A percentile compares a stretch with the other conserved stretches of the same genome.
Conservation (phyloP, 805 yeast genomes). For the Hanseniaspora meyeri region DNA sequence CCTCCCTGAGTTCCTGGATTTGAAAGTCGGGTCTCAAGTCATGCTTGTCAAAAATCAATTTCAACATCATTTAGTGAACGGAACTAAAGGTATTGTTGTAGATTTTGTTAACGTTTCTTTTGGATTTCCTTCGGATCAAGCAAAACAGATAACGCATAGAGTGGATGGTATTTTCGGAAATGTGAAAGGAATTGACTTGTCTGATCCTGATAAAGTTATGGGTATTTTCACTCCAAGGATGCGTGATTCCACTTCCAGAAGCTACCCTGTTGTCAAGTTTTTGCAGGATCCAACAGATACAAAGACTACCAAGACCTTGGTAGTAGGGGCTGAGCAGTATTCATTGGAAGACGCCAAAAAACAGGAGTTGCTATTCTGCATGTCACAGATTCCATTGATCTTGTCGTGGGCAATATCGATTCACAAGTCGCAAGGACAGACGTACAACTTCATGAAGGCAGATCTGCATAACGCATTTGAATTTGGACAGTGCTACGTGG, state of each 20-base stretch:
- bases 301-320: constrained; percentile 61
- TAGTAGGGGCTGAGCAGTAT: constrained; percentile 74
- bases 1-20: constrained; percentile 35
- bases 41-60: constrained; percentile 63
- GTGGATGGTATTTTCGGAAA: background rate
- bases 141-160: background rate
- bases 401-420: constrained; percentile 93
- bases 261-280: constrained; percentile 68
- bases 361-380: constrained; percentile 52
- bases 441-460: constrained; percentile 61
- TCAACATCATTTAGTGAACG: constrained; percentile 62
- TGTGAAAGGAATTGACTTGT: background rate
- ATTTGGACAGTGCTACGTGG: constrained; percentile 91
- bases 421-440: constrained; percentile 92
- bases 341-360: constrained; percentile 54
- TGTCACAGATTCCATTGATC: constrained; percentile 74
- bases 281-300: constrained; percentile 32
- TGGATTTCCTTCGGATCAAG: constrained; percentile 27
- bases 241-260: background rate
- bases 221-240: background rate
- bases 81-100: constrained; percentile 59
- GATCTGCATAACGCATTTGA: constrained; percentile 70
- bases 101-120: constrained; percentile 38
- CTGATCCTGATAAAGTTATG: background rate
- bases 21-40: constrained; percentile 68